Evolutionary conservation across 75 land plant genomes (phyloP).

Genomic region (Picea glauca): DNA sequence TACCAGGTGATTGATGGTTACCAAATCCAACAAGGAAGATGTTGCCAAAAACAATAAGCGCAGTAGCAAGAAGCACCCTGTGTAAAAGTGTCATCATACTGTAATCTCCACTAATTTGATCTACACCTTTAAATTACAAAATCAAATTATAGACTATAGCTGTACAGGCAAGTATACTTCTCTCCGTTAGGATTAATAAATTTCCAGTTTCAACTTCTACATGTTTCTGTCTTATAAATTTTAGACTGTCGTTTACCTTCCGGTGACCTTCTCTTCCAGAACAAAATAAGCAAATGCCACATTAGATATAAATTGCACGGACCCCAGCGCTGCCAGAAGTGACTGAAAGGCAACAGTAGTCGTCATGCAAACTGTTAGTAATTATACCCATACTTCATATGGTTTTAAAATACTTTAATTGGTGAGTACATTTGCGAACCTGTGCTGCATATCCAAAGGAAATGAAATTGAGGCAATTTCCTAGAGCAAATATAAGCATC

Average conservation of each 20-base stretch:
- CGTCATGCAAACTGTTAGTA: conserved; percentile 7
- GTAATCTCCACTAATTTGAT: conserved; percentile 4
- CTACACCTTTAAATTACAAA: neutral
- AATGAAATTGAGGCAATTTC: conserved; percentile 93
- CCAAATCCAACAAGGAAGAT: conserved; percentile 96
- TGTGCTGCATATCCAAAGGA: conserved; percentile 99
- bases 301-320: conserved; percentile 97
- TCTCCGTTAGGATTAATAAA: neutral
- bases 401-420: neutral
- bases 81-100: conserved; percentile 1
- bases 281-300: conserved; percentile 97
- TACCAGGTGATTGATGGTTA: conserved; percentile 94
- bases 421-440: conserved; percentile 36
- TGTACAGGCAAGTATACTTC: conserved; percentile 1
- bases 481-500: conserved; percentile 69
- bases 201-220: neutral
- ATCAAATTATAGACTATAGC: neutral
- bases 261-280: conserved; percentile 77
- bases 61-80: conserved; percentile 89
- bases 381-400: neutral
- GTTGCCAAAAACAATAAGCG: conserved; percentile 90
- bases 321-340: conserved; percentile 96
- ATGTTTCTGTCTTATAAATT: neutral
- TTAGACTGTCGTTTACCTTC: conserved; percentile 55
- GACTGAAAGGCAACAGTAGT: conserved; percentile 59